These are phyloP conservation scores for Anastatica hierochuntica DNA, from an alignment of 345 rosid genomes.

Conservation along the genomic window DNA sequence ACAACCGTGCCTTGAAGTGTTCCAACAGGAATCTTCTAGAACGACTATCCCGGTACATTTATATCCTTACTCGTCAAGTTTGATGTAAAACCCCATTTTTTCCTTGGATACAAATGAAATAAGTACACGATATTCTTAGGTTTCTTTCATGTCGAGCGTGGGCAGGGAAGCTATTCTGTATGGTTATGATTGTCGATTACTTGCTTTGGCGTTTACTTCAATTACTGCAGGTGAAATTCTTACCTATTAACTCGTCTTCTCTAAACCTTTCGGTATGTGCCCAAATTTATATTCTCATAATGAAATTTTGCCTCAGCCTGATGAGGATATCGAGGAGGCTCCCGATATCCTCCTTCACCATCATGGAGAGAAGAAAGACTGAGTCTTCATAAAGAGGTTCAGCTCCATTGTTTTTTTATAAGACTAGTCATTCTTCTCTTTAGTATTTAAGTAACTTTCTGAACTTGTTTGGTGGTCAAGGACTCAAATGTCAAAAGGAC, in stretches of 20 bases:
- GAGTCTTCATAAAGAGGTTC: too few relatives aligned
- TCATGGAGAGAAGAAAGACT: background rate
- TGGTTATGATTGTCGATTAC: conserved; percentile 85
- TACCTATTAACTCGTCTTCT: background rate
- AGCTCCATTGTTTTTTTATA: too few relatives aligned
- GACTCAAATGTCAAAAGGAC: too few relatives aligned
- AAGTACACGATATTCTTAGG: conserved; percentile 27
- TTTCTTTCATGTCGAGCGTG: conserved; percentile 86
- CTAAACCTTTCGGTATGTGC: background rate
- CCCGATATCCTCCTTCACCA: conserved; percentile 33
- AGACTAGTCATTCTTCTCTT: too few relatives aligned
- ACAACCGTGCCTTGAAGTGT: conserved; percentile 63
- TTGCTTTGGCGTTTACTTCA: conserved; percentile 62
- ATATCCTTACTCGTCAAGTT: conserved; percentile 1
- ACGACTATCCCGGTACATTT: conserved; percentile 52
- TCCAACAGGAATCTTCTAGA: conserved; percentile 51
- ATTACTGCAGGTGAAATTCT: conserved; percentile 40
- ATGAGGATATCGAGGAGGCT: conserved; percentile 62
- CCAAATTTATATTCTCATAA: background rate
- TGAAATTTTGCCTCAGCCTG: conserved; percentile 42
- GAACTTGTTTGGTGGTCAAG: too few relatives aligned
- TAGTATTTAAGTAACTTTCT: too few relatives aligned
- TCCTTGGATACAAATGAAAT: background rate
- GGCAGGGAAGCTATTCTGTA: conserved; percentile 90
- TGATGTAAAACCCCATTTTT: background rate